Evolutionary conservation across 2,329 filamentous ascomycete species (phyloP).

Genomic region (Calonectria hongkongensis): DNA sequence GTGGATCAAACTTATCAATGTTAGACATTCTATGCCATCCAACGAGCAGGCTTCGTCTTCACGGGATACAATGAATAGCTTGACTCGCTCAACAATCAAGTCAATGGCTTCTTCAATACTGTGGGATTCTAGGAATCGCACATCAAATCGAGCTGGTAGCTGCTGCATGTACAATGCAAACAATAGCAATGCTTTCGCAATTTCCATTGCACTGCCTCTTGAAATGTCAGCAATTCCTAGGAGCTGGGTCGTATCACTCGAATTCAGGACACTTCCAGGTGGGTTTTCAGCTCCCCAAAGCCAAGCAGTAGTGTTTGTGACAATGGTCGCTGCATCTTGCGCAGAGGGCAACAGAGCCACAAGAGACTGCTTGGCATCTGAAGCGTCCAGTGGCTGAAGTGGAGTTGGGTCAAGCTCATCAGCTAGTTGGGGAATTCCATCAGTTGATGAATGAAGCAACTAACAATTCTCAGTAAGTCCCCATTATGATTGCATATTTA

Average conservation of each 20-base stretch:
- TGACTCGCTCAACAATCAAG: conserved; percentile 37
- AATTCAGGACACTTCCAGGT: conserved; percentile 33
- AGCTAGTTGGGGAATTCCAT: conserved; percentile 1
- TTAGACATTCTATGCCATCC: conserved; percentile 42
- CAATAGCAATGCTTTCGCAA: conserved; percentile 39
- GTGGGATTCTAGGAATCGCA: conserved; percentile 25
- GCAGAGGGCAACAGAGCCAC: conserved; percentile 39
- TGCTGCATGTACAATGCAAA: conserved; percentile 45
- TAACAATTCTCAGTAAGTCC: not conserved
- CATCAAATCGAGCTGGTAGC: conserved; percentile 34
- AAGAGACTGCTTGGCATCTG: conserved; percentile 39
- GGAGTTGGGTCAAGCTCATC: not conserved
- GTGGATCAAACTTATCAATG: conserved; percentile 31
- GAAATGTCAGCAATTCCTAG: conserved; percentile 34
- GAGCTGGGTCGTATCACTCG: conserved; percentile 31
- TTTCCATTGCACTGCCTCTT: conserved; percentile 34
- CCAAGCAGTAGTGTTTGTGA: conserved; percentile 43
- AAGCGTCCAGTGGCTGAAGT: not conserved
- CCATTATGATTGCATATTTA: too few species aligned
- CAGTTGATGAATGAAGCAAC: conserved; percentile 25
- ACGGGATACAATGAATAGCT: conserved; percentile 29
- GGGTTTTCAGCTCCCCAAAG: conserved; percentile 42
- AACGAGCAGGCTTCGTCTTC: conserved; percentile 37
- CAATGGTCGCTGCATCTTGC: conserved; percentile 42
- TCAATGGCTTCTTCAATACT: conserved; percentile 32